These are phyloP conservation scores for Olyra latifolia DNA, from an alignment of 176 grass and related monocot genomes.

Conservation along the genomic window DNA sequence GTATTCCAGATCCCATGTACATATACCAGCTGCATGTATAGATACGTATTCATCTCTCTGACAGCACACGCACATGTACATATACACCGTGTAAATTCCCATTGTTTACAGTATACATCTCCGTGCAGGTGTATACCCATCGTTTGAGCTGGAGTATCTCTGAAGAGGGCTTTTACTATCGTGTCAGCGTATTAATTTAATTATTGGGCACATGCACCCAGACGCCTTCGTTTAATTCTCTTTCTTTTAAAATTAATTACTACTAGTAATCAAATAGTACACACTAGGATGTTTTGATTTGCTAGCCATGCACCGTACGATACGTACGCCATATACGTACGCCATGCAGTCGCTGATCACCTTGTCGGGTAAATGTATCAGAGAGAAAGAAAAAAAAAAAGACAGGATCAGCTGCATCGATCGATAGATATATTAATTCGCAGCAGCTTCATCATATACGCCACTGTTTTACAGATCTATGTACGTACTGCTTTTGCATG, in stretches of 20 bases:
- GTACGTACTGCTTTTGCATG: too few species aligned
- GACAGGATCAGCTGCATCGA: neutral
- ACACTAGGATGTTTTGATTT: neutral
- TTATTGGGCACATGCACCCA: neutral
- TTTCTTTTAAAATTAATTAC: neutral
- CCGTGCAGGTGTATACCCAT: too few species aligned
- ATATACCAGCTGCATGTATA: too few species aligned
- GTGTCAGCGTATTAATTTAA: neutral
- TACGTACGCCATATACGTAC: too few species aligned
- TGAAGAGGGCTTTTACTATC: conserved; percentile 1
- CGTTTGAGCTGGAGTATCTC: neutral
- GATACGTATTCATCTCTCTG: neutral
- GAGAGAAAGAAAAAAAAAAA: too few species aligned
- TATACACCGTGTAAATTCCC: too few species aligned
- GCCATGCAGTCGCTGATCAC: too few species aligned
- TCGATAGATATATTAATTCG: too few species aligned
- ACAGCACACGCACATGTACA: neutral
- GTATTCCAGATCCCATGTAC: too few species aligned
- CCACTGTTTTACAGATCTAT: too few species aligned
- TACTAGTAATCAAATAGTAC: neutral
- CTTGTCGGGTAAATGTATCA: too few species aligned
- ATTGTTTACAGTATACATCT: too few species aligned
- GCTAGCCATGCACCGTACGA: neutral
- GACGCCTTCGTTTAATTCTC: neutral
- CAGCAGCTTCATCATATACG: neutral